Evolutionary conservation across 208 protist species (phyloP).

Genomic region (Tritrichomonas foetus): DNA sequence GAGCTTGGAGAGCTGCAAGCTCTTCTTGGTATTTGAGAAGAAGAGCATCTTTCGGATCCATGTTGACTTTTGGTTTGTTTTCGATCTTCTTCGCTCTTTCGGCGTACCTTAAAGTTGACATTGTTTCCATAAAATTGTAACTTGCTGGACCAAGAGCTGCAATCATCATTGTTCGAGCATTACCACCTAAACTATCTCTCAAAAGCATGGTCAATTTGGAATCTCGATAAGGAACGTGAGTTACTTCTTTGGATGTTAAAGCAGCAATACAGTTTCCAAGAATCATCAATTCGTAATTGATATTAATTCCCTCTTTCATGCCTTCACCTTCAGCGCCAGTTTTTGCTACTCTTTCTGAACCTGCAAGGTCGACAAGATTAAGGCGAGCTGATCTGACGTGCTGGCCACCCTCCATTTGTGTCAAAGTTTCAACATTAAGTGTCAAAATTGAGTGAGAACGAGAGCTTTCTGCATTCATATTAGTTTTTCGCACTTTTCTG

Average conservation of each 20-base stretch:
- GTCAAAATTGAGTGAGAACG: conserved; percentile 21
- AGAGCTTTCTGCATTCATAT: conserved; percentile 28
- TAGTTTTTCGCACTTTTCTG: not conserved
- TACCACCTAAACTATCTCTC: conserved; percentile 59
- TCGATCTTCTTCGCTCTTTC: conserved; percentile 71
- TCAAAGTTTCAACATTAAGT: not conserved
- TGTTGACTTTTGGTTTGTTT: conserved; percentile 74
- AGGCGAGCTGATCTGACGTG: not conserved
- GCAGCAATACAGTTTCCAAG: conserved; percentile 27
- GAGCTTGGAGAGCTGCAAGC: conserved; percentile 49
- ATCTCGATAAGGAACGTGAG: conserved; percentile 72
- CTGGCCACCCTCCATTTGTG: not conserved
- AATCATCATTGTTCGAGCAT: conserved; percentile 65
- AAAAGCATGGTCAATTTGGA: conserved; percentile 58
- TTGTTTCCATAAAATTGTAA: conserved; percentile 62
- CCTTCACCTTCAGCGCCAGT: conserved; percentile 45
- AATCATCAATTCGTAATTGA: not conserved
- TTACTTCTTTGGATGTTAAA: not conserved
- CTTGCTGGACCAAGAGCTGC: conserved; percentile 60
- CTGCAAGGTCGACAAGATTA: conserved; percentile 50
- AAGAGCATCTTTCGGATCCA: conserved; percentile 71
- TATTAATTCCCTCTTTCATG: conserved; percentile 33
- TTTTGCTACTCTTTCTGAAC: conserved; percentile 44
- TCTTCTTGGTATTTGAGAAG: conserved; percentile 63
- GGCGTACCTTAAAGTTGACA: conserved; percentile 63